Base-by-base conservation (phyloP, 2,329 filamentous ascomycete genomes). In the Colletotrichum sp. region DNA sequence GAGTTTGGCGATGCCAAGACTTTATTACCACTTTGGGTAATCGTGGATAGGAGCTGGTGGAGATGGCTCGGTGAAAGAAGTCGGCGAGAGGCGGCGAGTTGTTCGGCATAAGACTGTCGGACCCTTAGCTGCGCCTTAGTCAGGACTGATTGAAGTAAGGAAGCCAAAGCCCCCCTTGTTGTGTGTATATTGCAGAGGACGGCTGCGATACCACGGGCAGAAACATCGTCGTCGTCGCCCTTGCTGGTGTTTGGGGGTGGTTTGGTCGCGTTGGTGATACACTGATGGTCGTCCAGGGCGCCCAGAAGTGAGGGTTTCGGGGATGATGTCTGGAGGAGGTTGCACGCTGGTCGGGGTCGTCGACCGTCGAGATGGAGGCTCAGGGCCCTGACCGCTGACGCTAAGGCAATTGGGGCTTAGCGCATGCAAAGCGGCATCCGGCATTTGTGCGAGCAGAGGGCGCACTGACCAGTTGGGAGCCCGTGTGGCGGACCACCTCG, bases 301-400 rank as follows among this genome's bases (percentile, higher is more conserved):
- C 21, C 1, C n/a, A 16, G 10, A 44, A 18, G 16, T 26, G 30
- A 55, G 24, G 28, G 24, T 34, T 15, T 65, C 30, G 28, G n/a
- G 63, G 62, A 64, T 34, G n/a, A 39, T 36, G 63, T 64, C 9
- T 72, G 32, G 24, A 57, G 39, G 30, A 72, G 57, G 49, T 67
- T 65, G 34, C 68, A 63, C 15, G 16, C n/a, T 21, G 28, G 34
- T 71, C 60, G 68, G 15, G 55, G 21, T 28, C n/a, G 69, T 63
- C 36, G 55, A 55, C 39, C 62, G 63, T 75, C 63, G 18, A 39
- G 49, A 75, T 68, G 69, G 69, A 72, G 70, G 73, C 70, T 76
- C 69, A 57, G 60, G 55, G 52, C 62, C 52, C 57, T 69, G 55
- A 10, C n/a, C 18, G 16, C 55, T 55, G 62, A 24, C 32, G 36